A percentile compares a stretch with the other conserved stretches of the same genome.
Evolutionary conservation across 495 filamentous ascomycete genomes (phyloP).

Genomic region (Neurospora hispaniola): DNA sequence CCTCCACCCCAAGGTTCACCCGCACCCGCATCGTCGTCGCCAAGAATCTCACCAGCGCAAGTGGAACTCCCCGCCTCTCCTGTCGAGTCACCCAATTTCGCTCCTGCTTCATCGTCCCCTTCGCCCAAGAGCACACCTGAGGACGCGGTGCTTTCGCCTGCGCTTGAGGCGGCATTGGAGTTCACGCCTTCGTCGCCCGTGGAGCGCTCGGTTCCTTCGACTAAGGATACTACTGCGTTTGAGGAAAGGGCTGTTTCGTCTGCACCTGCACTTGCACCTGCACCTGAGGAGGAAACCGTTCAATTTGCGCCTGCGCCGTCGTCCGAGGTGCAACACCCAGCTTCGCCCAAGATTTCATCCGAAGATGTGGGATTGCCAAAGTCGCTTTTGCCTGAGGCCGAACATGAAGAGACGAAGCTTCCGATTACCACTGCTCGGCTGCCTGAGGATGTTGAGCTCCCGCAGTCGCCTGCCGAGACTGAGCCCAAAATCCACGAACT

Average conservation of each 20-base stretch:
- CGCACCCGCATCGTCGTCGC: not conserved
- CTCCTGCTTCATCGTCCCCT: not conserved
- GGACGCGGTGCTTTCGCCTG: not conserved
- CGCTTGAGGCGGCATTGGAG: not conserved
- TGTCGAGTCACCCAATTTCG: too few relatives aligned
- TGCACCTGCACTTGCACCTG: not conserved
- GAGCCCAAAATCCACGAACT: not conserved
- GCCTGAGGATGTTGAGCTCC: not conserved
- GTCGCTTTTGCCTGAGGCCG: not conserved
- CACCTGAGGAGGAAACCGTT: too few relatives aligned
- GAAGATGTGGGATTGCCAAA: not conserved
- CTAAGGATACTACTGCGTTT: not conserved
- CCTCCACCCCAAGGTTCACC: not conserved
- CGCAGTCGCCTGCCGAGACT: not conserved
- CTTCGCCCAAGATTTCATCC: not conserved
- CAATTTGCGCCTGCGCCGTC: too few relatives aligned
- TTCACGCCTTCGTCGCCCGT: not conserved
- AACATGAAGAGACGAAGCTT: not conserved
- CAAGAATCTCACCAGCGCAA: not conserved
- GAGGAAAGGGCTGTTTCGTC: not conserved
- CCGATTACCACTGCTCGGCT: not conserved
- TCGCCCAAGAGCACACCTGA: not conserved
- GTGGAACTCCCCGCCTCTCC: not conserved
- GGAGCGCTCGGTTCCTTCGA: not conserved
- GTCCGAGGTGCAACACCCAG: too few relatives aligned